Evolutionary conservation across 257 asterid genomes (phyloP).

Genomic region (Forsythia suspensa): DNA sequence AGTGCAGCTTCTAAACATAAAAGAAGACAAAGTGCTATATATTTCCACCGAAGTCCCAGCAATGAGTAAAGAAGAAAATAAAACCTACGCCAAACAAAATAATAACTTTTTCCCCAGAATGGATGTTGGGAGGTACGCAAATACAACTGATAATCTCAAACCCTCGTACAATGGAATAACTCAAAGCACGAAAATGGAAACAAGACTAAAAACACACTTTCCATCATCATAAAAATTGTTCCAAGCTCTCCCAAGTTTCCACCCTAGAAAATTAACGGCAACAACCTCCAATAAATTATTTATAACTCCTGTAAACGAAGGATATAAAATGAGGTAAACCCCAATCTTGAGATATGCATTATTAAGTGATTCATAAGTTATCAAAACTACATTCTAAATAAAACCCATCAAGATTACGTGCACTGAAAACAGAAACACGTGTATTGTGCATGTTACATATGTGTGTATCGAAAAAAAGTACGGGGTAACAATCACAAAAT

Average conservation of each 20-base stretch:
- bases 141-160: not conserved
- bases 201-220: not conserved
- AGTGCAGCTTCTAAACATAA: not conserved
- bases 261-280: not conserved
- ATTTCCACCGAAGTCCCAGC: not conserved
- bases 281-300: slow-evolving; percentile 26
- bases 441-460: not conserved
- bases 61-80: not conserved
- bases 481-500: not conserved
- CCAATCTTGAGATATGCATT: not conserved
- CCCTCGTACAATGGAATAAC: not conserved
- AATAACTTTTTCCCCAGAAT: no score
- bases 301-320: slow-evolving; percentile 3
- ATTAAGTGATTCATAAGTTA: not conserved
- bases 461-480: not conserved
- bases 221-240: not conserved
- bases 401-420: not conserved
- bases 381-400: not conserved
- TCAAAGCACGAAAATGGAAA: not conserved
- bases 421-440: not conserved
- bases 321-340: not conserved
- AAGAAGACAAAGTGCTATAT: not conserved
- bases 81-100: not conserved
- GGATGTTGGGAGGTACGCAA: no score
- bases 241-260: not conserved